Evolutionary conservation across 2,329 filamentous ascomycete genomes (phyloP), one percentile per base, ranked within the genome.

Genomic region (Pseudocercospora ulei): DNA sequence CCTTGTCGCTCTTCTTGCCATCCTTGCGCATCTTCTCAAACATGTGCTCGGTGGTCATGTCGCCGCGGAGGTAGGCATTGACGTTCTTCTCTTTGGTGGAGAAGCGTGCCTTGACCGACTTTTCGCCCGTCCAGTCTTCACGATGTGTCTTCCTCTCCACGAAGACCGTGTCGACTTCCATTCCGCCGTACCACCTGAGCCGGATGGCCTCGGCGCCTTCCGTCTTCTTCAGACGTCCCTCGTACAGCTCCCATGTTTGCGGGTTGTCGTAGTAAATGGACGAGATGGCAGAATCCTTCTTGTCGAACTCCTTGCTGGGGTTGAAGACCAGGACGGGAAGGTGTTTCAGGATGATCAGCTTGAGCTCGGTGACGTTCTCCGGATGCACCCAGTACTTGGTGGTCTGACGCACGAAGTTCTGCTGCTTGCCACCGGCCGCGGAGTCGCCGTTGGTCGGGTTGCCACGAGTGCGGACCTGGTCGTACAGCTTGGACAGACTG

Each of bases 311-410:
- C 62, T 98, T 98, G 68, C 80, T 92, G 8, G 88, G 73, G 59
- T 96, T 98, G 71, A 96, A 98, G 7, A 98, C 90, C 9, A 98
- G 72, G 5, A 98, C 90, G 0, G 90, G 90, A 47, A 98, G 71
- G 67, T 98, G 90, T 71, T 98, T 96, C 36, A 98, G 70, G 57
- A 98, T 87, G 58, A 98, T 88, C 62, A 98, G 78, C 69, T 98
- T 98, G 46, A 98, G 66, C 66, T 98, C 90, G 3, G 90, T 96
- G 53, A 98, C 90, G 58, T 98, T 98, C 64, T 96, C 90, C 2
- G 83, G 84, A 58, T 98, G 90, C 29, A 98, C 90, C 90, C 90
- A 98, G 68, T 98, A 98, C 64, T 98, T 98, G 19, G 90, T 98
- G 0, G 90, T 98, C 59, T 96, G 84, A 43, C 90, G 82, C 46